phyloP scores from a whole-genome alignment of 352 stramenopile genomes.

The Stramenopiles sp. region DNA sequence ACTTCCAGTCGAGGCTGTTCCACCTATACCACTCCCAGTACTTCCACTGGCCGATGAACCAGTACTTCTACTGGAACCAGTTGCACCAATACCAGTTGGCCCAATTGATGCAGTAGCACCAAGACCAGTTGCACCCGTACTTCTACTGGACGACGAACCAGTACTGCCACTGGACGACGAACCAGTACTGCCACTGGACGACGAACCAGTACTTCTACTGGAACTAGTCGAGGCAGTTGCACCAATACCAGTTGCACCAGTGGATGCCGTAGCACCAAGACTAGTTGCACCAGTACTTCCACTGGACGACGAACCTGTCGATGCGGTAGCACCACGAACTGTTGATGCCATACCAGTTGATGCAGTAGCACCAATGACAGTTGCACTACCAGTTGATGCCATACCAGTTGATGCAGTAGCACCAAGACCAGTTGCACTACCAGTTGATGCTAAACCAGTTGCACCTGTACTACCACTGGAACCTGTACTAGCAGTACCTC shows the following conservation, averaged over 20 bases:
- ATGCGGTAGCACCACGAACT: not conserved
- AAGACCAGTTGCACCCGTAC: not conserved
- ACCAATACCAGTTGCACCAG: not conserved
- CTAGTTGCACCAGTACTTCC: not conserved
- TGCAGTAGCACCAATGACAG: not conserved
- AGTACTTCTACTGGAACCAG: not conserved
- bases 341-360: not conserved
- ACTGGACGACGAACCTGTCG: not conserved
- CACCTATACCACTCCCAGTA: not conserved
- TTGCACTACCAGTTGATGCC: not conserved
- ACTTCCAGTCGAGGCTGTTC: not conserved
- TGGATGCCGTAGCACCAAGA: not conserved
- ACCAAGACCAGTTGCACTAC: not conserved
- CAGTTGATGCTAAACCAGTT: not conserved
- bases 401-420: not conserved
- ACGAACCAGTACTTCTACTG: not conserved
- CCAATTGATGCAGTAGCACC: not conserved
- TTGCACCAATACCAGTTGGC: not conserved
- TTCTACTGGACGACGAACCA: not conserved
- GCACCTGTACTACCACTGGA: not conserved
- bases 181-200: not conserved
- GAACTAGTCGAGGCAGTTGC: not conserved
- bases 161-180: not conserved
- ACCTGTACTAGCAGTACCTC: not conserved
- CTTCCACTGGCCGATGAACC: not conserved